Conservation (phyloP, 257 asterid genomes). For the Echium plantagineum region DNA sequence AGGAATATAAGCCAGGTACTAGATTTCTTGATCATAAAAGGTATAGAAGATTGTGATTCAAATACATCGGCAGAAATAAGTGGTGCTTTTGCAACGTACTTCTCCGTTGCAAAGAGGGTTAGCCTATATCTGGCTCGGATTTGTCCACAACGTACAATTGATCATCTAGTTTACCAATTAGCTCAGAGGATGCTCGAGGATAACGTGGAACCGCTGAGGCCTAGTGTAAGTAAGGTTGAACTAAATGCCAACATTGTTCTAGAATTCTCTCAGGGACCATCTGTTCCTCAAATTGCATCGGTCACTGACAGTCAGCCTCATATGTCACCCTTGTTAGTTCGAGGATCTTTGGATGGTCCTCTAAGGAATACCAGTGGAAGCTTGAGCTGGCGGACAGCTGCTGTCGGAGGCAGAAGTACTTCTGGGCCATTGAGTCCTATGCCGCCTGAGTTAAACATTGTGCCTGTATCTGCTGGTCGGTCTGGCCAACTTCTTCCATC, state of each 20-base stretch:
- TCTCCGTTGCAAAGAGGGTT: conserved; percentile 96
- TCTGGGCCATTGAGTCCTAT: conserved; percentile 94
- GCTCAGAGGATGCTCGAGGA: conserved; percentile 99
- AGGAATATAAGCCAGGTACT: conserved; percentile 92
- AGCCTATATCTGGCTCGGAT: conserved; percentile 93
- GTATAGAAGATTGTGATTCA: conserved; percentile 98
- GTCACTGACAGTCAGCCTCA: conserved; percentile 86
- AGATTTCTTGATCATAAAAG: conserved; percentile 93
- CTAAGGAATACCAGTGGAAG: conserved; percentile 92
- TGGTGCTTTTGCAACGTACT: conserved; percentile 98
- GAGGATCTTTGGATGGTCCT: conserved; percentile 97
- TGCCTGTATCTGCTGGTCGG: conserved; percentile 81
- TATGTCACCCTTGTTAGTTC: conserved; percentile 95
- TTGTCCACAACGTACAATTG: conserved; percentile 96
- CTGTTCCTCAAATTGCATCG: conserved; percentile 67
- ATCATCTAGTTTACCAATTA: conserved; percentile 96
- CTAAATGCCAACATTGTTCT: conserved; percentile 53
- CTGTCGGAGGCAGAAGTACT: conserved; percentile 93
- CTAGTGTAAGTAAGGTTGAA: conserved; percentile 60
- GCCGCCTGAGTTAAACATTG: conserved; percentile 84
- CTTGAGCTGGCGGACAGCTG: conserved; percentile 97
- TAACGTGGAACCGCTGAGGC: conserved; percentile 63
- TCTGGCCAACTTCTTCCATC: conserved; percentile 97
- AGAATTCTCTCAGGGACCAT: conserved; percentile 91
- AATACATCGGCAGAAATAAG: conserved; percentile 97